A percentile compares a stretch with the other conserved stretches of the same genome.
phyloP scores from a whole-genome alignment of 352 stramenopile species.

The Plasmopara muralis region DNA sequence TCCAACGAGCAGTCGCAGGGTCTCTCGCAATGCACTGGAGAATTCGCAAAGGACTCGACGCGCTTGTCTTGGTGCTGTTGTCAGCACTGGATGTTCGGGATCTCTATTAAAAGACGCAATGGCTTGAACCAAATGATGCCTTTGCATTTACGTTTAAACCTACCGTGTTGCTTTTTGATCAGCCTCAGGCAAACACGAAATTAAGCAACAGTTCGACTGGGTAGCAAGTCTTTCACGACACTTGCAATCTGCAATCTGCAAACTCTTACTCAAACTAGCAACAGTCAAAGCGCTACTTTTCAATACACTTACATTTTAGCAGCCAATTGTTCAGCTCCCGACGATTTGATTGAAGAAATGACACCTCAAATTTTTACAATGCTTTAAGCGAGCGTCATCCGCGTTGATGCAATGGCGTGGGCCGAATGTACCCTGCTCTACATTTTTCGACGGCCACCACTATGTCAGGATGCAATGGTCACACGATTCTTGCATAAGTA shows the following conservation, averaged over 20 bases:
- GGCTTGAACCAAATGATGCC: constrained; percentile 41
- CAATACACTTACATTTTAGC: constrained; percentile 31
- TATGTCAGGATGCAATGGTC: constrained; percentile 42
- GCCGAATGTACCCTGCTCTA: constrained; percentile 40
- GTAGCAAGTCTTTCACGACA: constrained; percentile 35
- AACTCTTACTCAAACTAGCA: background rate
- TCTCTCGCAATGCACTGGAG: constrained; percentile 19
- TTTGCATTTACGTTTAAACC: constrained; percentile 33
- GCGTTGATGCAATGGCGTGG: constrained; percentile 44
- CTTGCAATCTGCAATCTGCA: constrained; percentile 12
- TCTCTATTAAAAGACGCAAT: constrained; percentile 48
- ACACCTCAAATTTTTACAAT: constrained; percentile 15
- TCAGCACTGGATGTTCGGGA: constrained; percentile 34
- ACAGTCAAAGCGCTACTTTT: constrained; percentile 5
- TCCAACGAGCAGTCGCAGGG: background rate
- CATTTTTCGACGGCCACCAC: constrained; percentile 21
- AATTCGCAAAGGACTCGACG: constrained; percentile 22
- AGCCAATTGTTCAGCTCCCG: constrained; percentile 21
- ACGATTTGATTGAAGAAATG: constrained; percentile 14
- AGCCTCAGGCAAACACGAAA: background rate
- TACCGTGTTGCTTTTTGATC: constrained; percentile 14
- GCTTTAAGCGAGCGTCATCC: constrained; percentile 32
- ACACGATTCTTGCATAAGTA: constrained; percentile 34
- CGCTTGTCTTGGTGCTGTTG: constrained; percentile 30
- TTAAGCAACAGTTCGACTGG: constrained; percentile 19